Evolutionary conservation across 495 filamentous ascomycete genomes (phyloP), one percentile per base, ranked within the genome.

Genomic region (Platismatia glauca): DNA sequence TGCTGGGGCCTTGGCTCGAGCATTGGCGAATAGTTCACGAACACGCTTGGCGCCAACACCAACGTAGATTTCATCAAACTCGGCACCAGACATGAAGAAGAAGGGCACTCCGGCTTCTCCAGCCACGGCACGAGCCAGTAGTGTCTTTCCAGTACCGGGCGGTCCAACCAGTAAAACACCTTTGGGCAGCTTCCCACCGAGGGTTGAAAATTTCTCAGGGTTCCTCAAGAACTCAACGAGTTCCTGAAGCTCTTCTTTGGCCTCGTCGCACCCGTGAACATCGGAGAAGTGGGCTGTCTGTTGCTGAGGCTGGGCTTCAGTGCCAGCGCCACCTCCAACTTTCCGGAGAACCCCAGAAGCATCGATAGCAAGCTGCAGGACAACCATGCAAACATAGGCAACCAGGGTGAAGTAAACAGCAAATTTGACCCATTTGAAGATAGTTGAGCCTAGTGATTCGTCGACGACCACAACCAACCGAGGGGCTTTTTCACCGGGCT

Each of bases 71-170:
- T 98, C 94, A 70, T 98, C 94, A 71, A 98, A 98, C 73, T 98
- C 95, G 61, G 89, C 92, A 34, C 94, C 94, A 67, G 95, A 97
- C 93, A 98, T 97, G 81, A 94, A 97, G 82, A 97, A 98, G 82
- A 97, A 97, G 1, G 94, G 94, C 27, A 97, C 95, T 62, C 94
- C 94, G 50, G 94, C 91, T 78, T 98, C 94, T 34, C 94, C 94
- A 59, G 94, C 94, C 58, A 98, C 94, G 15, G 94, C 94, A 66
- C 95, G 89, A 62, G 94, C 94, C 61, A 98, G 83, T 46, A 98
- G 82, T n/a, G 94, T 98, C 75, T 98, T 98, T 75, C 94, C 94
- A 58, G 94, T 98, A 75, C 94, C 94, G 38, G 94, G 94, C 69
- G 94, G 94, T 11, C 94, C 94, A 70, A 96, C 90, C 48, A 98